A percentile compares a stretch with the other conserved stretches of the same genome.
These are phyloP conservation scores for Neoboletus brunneissimus DNA, from an alignment of 768 basidiomycete species.

Conservation along the genomic window DNA sequence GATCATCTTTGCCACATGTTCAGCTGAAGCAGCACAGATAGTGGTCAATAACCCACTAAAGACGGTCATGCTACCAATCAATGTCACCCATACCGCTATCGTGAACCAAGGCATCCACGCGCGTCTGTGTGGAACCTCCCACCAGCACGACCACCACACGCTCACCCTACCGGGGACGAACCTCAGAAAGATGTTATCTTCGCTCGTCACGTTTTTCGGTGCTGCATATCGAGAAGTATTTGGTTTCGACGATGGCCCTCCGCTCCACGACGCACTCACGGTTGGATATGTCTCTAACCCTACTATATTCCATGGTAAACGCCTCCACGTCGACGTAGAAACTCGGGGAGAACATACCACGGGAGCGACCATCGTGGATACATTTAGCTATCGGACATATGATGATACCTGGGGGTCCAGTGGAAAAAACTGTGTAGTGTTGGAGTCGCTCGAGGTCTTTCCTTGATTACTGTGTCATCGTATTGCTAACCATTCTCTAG, in stretches of 20 bases:
- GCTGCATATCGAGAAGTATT: constrained; percentile 70
- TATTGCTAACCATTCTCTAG: constrained; percentile 35
- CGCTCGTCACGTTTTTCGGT: constrained; percentile 72
- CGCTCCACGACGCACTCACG: constrained; percentile 83
- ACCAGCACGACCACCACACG: constrained; percentile 24
- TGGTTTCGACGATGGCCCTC: constrained; percentile 82
- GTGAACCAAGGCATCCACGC: constrained; percentile 55
- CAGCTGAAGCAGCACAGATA: constrained; percentile 82
- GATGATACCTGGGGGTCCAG: constrained; percentile 68
- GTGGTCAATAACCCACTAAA: constrained; percentile 70
- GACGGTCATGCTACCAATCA: constrained; percentile 77
- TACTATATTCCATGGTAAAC: constrained; percentile 53
- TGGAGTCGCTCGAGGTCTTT: constrained; percentile 61
- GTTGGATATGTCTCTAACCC: constrained; percentile 74
- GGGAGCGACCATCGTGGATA: constrained; percentile 80
- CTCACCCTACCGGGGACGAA: constrained; percentile 34
- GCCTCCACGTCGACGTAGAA: constrained; percentile 86
- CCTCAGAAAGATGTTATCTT: constrained; percentile 72
- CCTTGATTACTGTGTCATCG: neutral
- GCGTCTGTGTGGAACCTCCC: constrained; percentile 46
- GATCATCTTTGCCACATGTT: neutral
- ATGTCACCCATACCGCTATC: constrained; percentile 85
- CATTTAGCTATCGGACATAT: constrained; percentile 59
- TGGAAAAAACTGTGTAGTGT: constrained; percentile 76
- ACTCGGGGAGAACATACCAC: constrained; percentile 58